Conservation (phyloP, 1,284 basidiomycete species). For the Trametes polyzona region DNA sequence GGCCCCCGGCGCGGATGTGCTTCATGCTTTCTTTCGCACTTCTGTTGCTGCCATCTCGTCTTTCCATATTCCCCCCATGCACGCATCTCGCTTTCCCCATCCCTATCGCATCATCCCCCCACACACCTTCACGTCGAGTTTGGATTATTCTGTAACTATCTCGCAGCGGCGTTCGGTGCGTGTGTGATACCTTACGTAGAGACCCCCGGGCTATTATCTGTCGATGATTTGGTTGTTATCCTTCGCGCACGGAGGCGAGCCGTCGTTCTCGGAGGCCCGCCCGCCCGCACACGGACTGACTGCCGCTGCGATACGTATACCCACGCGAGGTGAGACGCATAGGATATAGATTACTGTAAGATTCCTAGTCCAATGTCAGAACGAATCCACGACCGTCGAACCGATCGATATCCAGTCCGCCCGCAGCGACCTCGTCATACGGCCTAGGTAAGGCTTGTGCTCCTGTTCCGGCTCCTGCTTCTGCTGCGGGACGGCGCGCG, state of each 20-base stretch:
- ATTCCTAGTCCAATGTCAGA: constrained; percentile 14
- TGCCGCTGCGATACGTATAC: constrained; percentile 6
- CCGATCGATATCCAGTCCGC: too few species aligned
- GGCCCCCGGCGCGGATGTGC: constrained; percentile 5
- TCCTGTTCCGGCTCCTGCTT: constrained; percentile 13
- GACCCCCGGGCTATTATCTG: not conserved
- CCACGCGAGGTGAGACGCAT: constrained; percentile 10
- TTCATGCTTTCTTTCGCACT: constrained; percentile 10
- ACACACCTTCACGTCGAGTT: constrained; percentile 3
- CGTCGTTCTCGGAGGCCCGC: not conserved
- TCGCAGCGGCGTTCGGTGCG: constrained; percentile 15
- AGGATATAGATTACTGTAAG: constrained; percentile 19
- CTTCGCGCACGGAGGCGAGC: not conserved
- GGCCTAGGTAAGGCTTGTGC: constrained; percentile 4
- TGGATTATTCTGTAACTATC: constrained; percentile 21
- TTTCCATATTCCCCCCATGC: too few species aligned
- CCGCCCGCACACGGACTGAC: not conserved
- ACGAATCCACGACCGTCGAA: not conserved
- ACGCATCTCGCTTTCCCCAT: constrained; percentile 11
- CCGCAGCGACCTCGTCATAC: not conserved
- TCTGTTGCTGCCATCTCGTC: constrained; percentile 9
- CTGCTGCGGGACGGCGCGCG: constrained; percentile 1
- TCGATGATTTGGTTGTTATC: constrained; percentile 1
- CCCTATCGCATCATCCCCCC: too few species aligned
- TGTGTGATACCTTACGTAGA: constrained; percentile 19